Percentiles rank a stretch among this genome's conserved stretches.
Evolutionary conservation across 148 eudicot species (phyloP).

Genomic region (Agrostemma githago): DNA sequence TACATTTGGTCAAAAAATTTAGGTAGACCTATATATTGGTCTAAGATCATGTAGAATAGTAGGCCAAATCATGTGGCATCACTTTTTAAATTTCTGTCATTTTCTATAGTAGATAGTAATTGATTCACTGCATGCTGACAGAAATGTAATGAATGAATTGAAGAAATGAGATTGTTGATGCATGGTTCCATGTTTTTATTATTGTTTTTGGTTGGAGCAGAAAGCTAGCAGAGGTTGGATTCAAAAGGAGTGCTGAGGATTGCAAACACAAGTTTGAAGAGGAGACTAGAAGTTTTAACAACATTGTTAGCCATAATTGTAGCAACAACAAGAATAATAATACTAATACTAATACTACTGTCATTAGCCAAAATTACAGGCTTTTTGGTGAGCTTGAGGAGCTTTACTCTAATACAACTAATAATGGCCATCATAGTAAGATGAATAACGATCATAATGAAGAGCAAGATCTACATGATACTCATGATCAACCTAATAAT

Average conservation of each 20-base stretch:
- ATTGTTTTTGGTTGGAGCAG: constrained; percentile 47
- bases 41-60: not conserved
- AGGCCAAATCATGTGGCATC: not conserved
- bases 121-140: constrained; percentile 3
- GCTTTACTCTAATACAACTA: constrained; percentile 32
- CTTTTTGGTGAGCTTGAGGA: constrained; percentile 69
- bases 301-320: constrained; percentile 18
- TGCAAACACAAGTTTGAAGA: constrained; percentile 87
- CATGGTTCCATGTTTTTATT: constrained; percentile 20
- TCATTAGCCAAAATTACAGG: constrained; percentile 43
- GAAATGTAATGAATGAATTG: constrained; percentile 15
- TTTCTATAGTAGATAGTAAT: not conserved
- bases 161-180: constrained; percentile 11
- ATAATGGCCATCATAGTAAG: constrained; percentile 7
- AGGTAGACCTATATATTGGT: not conserved
- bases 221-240: constrained; percentile 75
- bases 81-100: constrained; percentile 3
- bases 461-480: constrained; percentile 1
- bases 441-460: constrained; percentile 13
- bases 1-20: not conserved
- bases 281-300: constrained; percentile 55
- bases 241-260: constrained; percentile 59
- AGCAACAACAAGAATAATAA: constrained; percentile 13
- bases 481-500: not conserved
- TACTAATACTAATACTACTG: constrained; percentile 6